Evolutionary conservation across 768 basidiomycete genomes (phyloP).

Genomic region (Lentinus tigrinus): DNA sequence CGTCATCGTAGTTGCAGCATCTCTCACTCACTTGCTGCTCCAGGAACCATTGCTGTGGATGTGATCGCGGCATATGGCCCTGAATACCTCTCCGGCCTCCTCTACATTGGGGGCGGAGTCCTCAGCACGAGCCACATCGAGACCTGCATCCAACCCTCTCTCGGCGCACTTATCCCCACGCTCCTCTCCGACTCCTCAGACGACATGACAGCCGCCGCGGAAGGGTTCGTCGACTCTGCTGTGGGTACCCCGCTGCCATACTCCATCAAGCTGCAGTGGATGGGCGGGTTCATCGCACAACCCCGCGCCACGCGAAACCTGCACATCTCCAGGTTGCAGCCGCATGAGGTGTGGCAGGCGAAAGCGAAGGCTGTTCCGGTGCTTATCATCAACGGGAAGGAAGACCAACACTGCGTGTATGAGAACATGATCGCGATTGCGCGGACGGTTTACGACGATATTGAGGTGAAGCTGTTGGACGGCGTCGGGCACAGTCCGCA

Average conservation of each 20-base stretch:
- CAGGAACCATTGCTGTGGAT: constrained; percentile 16
- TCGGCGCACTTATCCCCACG: constrained; percentile 11
- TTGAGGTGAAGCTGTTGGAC: constrained; percentile 19
- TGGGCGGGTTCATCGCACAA: constrained; percentile 23
- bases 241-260: constrained; percentile 20
- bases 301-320: constrained; percentile 20
- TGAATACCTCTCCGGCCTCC: constrained; percentile 20
- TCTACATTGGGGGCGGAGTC: constrained; percentile 25
- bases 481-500: constrained; percentile 24
- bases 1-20: no score
- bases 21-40: neutral
- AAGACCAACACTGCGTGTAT: constrained; percentile 20
- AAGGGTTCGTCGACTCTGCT: constrained; percentile 25
- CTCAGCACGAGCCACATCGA: constrained; percentile 18
- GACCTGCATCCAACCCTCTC: constrained; percentile 8
- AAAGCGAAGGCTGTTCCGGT: constrained; percentile 17
- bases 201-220: constrained; percentile 7
- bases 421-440: constrained; percentile 17
- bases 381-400: constrained; percentile 24
- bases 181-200: constrained; percentile 16
- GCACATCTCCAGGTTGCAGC: constrained; percentile 21
- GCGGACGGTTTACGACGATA: constrained; percentile 10
- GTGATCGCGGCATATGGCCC: constrained; percentile 20
- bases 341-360: constrained; percentile 19
- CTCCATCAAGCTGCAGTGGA: constrained; percentile 19